Conservation (phyloP, 2,329 filamentous ascomycete genomes). For the Penicillium concentricum region DNA sequence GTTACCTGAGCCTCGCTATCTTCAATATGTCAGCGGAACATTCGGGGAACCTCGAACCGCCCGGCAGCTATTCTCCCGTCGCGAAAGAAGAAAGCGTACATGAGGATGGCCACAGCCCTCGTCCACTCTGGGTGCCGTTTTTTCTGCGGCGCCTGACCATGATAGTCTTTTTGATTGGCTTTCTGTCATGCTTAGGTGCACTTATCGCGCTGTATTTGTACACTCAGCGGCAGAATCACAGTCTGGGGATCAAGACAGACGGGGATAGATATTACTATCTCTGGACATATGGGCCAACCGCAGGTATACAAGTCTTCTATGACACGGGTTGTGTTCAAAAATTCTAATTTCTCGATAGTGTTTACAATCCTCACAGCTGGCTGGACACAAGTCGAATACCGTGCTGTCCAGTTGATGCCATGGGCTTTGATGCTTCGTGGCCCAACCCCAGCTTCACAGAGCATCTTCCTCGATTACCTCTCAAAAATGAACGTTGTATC, state of each 20-base stretch:
- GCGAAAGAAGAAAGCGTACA: not conserved
- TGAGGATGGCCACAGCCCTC: not conserved
- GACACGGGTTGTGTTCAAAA: too few species aligned
- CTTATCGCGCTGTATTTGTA: not conserved
- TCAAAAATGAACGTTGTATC: conserved; percentile 9
- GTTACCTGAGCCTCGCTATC: too few species aligned
- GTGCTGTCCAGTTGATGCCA: conserved; percentile 11
- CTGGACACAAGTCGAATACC: conserved; percentile 13
- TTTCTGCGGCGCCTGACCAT: conserved; percentile 3
- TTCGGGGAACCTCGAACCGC: too few species aligned
- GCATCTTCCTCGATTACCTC: conserved; percentile 12
- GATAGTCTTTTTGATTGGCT: not conserved
- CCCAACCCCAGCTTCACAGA: conserved; percentile 5
- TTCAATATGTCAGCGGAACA: too few species aligned
- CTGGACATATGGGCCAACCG: conserved; percentile 13
- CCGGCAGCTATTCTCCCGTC: not conserved
- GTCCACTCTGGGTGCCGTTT: conserved; percentile 2
- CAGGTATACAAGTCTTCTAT: not conserved
- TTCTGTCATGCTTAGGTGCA: not conserved
- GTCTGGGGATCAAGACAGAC: conserved; percentile 1
- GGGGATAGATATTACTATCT: conserved; percentile 3
- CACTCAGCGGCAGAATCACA: not conserved
- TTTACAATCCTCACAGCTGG: conserved; percentile 7
- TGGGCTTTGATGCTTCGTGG: conserved; percentile 12
- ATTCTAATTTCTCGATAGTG: not conserved